Evolutionary conservation across 2,329 filamentous ascomycete genomes (phyloP).

Genomic region (Chaetomiaceae sp.): DNA sequence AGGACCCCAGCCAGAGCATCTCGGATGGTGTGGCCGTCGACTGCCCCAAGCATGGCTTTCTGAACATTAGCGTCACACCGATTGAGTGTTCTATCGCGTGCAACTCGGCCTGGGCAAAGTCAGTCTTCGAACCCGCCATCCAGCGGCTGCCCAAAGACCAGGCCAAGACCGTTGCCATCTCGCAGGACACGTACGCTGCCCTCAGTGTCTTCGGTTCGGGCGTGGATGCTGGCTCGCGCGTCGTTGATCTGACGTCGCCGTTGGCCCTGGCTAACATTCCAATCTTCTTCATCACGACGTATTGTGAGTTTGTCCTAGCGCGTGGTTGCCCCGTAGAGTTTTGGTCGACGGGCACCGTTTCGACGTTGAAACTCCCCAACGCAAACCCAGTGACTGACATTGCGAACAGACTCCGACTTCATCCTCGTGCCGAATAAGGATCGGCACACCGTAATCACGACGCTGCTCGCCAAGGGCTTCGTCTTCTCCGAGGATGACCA

Average conservation of each 20-base stretch:
- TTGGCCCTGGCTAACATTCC: conserved; percentile 87
- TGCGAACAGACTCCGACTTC: conserved; percentile 67
- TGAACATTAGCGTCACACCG: conserved; percentile 89
- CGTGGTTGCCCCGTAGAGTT: too few species aligned
- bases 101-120: conserved; percentile 64
- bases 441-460: conserved; percentile 66
- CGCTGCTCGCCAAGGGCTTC: conserved; percentile 74
- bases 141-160: conserved; percentile 51
- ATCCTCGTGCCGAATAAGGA: conserved; percentile 80
- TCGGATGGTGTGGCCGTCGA: conserved; percentile 8
- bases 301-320: conserved; percentile 41
- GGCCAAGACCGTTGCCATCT: conserved; percentile 60
- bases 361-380: too few species aligned
- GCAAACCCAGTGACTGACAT: neutral
- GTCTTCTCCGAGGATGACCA: conserved; percentile 64
- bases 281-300: conserved; percentile 98
- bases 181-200: conserved; percentile 75
- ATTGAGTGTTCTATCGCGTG: conserved; percentile 92
- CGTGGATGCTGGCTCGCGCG: conserved; percentile 82
- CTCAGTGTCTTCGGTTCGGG: conserved; percentile 87
- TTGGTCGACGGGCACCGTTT: too few species aligned
- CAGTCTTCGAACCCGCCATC: conserved; percentile 69
- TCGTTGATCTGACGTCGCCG: conserved; percentile 85
- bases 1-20: conserved; percentile 25
- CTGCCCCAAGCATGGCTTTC: conserved; percentile 62